Evolutionary conservation across 257 asterid genomes (phyloP), one percentile per base, ranked within the genome.

Genomic region (Lantana camara): DNA sequence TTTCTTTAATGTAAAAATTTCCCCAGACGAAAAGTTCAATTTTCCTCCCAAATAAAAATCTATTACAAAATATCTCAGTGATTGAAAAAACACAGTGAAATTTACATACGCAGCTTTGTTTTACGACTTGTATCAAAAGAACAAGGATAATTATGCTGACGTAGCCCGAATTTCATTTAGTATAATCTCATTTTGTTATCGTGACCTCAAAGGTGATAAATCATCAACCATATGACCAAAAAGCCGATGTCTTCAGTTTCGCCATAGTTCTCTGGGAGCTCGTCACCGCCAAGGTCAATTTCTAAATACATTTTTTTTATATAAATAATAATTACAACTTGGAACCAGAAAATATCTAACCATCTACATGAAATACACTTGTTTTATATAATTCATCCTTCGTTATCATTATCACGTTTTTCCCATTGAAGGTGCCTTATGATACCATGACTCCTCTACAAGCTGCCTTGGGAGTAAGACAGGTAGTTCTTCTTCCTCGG

Each of bases 231-330:
- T 90, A 93, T 67, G 97, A 90, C 79, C 96, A 87, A 66, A 93
- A 87, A 72, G 96, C 96, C 21, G 98, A 93, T 66, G 88, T 93
- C 38, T 90, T 82, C 80, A 93, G 97, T 72, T 93, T 87, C 77
- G 95, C 90, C 16, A 87, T 93, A 72, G 97, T 90, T 60, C 87
- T 93, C 61, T 90, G 98, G 98, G 98, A 93, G 91, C 86, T 93
- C 56, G 77, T 80, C 60, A 87, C 96, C 2, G 85, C 90, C 15
- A 87, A 87, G 97, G 98, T 90, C 32, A 46, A 52, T 57, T 56
- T 51, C 52, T 22, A 27, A 12, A 5, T 41, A 22, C 42, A 40
- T 70, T 15, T 56, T 15, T 42, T 40, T 20, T 7, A 35, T 14
- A 60, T 23, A 20, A 20, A 42, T 64, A 52, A 60, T 68, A 48